Conservation (phyloP, 495 filamentous ascomycete species). For the Neurospora sp. region DNA sequence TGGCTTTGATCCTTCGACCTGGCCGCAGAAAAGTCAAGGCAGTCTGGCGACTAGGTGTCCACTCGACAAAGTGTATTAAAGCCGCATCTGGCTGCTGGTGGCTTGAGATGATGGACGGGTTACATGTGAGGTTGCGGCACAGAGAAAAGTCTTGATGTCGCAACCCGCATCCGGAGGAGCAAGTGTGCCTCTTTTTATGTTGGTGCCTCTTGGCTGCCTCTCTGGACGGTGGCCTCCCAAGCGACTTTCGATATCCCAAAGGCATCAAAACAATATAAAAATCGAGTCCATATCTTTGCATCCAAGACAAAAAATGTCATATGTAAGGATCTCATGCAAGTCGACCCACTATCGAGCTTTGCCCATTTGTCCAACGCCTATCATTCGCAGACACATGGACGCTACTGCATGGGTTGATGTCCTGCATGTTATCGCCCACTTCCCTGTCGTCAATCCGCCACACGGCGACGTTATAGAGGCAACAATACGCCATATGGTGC, state of each 20-base stretch:
- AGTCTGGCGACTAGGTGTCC: background rate
- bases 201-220: background rate
- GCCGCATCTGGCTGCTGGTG: background rate
- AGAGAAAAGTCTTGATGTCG: background rate
- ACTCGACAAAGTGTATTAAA: background rate
- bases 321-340: background rate
- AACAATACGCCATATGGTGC: background rate
- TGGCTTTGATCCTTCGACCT: background rate
- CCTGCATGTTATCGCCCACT: background rate
- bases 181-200: background rate
- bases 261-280: too few species aligned
- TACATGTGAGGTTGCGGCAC: background rate
- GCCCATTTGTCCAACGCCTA: background rate
- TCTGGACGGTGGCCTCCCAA: background rate
- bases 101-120: background rate
- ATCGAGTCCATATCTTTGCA: background rate
- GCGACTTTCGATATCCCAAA: background rate
- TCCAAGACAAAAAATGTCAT: background rate
- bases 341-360: background rate
- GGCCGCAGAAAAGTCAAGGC: background rate
- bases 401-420: background rate
- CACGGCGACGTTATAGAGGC: background rate
- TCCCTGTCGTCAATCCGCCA: background rate
- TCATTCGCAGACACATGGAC: background rate
- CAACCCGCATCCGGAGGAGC: background rate